A percentile compares a stretch with the other conserved stretches of the same genome.
Conservation (phyloP, 2,329 filamentous ascomycete genomes). For the Neonectria sp. region DNA sequence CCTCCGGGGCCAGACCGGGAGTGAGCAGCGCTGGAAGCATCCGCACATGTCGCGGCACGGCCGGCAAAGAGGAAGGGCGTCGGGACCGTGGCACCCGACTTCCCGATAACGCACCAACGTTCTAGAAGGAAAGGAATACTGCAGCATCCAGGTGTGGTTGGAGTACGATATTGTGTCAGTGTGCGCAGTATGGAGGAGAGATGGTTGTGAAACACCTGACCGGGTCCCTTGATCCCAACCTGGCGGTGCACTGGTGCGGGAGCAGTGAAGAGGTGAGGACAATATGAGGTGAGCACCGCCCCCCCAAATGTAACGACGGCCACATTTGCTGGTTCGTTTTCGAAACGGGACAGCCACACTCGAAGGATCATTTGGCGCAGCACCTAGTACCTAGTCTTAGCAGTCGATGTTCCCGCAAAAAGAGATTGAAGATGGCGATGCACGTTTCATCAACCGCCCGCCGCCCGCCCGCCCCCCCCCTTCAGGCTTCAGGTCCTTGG, state of each 20-base stretch:
- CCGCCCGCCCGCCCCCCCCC: conserved; percentile 1
- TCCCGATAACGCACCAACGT: conserved; percentile 11
- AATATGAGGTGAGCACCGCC: conserved; percentile 16
- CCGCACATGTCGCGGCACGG: conserved; percentile 13
- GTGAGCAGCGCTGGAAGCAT: conserved; percentile 8
- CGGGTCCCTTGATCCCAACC: conserved; percentile 32
- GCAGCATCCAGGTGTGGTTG: conserved; percentile 31
- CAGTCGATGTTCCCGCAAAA: conserved; percentile 13
- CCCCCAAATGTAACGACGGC: conserved; percentile 18
- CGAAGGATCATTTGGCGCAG: conserved; percentile 32
- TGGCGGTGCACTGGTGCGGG: conserved; percentile 28
- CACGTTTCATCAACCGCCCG: conserved; percentile 26
- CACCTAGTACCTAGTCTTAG: conserved; percentile 2
- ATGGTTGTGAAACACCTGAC: conserved; percentile 33
- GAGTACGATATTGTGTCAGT: background rate
- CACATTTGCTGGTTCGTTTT: conserved; percentile 16
- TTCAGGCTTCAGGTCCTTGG: background rate
- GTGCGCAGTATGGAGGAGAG: conserved; percentile 8
- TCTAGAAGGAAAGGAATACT: conserved; percentile 33
- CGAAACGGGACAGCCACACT: conserved; percentile 32
- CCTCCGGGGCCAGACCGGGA: conserved; percentile 4
- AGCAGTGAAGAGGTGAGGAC: background rate
- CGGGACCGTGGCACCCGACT: conserved; percentile 14
- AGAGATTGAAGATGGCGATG: conserved; percentile 27
- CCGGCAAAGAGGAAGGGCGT: conserved; percentile 13